These are phyloP conservation scores for Excoecaria cochinchinensis DNA, from an alignment of 345 rosid species.

Conservation along the genomic window DNA sequence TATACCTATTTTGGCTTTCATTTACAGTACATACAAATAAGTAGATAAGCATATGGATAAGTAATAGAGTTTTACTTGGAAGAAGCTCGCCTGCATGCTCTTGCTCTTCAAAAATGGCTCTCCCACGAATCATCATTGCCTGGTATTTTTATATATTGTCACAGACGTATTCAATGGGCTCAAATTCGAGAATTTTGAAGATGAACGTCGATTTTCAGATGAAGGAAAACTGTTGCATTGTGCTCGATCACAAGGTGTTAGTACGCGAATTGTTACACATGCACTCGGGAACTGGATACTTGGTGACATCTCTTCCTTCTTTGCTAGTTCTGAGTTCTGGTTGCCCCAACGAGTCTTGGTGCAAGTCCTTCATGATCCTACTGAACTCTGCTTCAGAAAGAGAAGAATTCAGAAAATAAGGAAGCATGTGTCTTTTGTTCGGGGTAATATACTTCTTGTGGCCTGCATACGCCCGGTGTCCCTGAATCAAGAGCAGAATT, in stretches of 20 bases:
- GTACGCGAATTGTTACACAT: constrained; percentile 55
- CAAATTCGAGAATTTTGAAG: constrained; percentile 14
- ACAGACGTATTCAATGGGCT: constrained; percentile 15
- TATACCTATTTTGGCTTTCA: constrained; percentile 12
- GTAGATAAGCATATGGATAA: neutral
- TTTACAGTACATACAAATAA: constrained; percentile 7
- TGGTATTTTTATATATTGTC: neutral
- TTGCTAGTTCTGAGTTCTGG: constrained; percentile 75
- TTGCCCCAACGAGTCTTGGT: constrained; percentile 75
- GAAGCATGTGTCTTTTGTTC: constrained; percentile 92
- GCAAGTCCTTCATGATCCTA: constrained; percentile 64
- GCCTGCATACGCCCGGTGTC: constrained; percentile 80
- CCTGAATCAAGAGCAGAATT: constrained; percentile 44
- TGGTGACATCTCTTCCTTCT: constrained; percentile 79
- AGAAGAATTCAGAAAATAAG: constrained; percentile 64
- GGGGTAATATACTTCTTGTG: constrained; percentile 90
- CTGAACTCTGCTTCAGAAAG: constrained; percentile 68
- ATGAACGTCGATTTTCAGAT: neutral
- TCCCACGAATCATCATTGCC: constrained; percentile 27
- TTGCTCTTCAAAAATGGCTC: neutral
- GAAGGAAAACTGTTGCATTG: neutral
- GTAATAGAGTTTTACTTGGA: constrained; percentile 19
- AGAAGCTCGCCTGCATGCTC: neutral
- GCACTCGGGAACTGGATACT: constrained; percentile 84
- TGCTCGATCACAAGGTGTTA: constrained; percentile 10